Evolutionary conservation across 2,329 filamentous ascomycete species (phyloP), one percentile per base, ranked within the genome.

Genomic region (Ophiocordyceps camponoti-floridani): DNA sequence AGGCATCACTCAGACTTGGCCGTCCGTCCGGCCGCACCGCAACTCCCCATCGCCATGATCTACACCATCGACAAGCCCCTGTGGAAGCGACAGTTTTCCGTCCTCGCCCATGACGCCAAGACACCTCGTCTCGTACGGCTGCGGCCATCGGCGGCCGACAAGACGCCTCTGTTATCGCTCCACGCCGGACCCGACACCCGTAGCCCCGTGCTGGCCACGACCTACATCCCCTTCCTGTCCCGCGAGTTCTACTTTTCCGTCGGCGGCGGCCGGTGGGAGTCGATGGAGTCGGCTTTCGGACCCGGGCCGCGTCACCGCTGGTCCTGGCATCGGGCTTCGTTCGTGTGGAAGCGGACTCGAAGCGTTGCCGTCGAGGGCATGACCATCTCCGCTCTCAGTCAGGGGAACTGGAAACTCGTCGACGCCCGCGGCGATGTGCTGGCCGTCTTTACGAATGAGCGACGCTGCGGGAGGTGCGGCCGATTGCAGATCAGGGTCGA

Each of bases 341-440:
- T 49, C 8, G 38, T 47, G 4, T 49, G 48, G 48, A 49, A 47
- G 43, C 40, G 45, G n/a, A 49, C 48, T 2, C 45, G 43, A 23
- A 45, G 40, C 19, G 44, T 46, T n/a, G 44, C 41, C 18, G 48
- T 48, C 12, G 46, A 49, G 14, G 48, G 48, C 28, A 49, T 49
- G 48, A 38, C 41, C 2, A 37, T 45, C 8, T 38, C 43, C 30
- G 19, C 37, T 18, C 38, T 46, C 27, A 49, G 44, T 27, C 43
- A 43, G 30, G 46, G 46, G 10, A 49, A 49, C 43, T 49, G 46
- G 46, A 49, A 49, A 42, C 46, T 49, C 11, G 23, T 43, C 23
- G 43, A 43, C 10, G 14, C 43, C 26, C 7, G 23, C n/a, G 28
- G 18, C 13, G 37, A 19, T n/a, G 44, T 49, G 8, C 30, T 49